phyloP scores from a whole-genome alignment of 176 grass and related monocot species.

The Aechmea fasciata region DNA sequence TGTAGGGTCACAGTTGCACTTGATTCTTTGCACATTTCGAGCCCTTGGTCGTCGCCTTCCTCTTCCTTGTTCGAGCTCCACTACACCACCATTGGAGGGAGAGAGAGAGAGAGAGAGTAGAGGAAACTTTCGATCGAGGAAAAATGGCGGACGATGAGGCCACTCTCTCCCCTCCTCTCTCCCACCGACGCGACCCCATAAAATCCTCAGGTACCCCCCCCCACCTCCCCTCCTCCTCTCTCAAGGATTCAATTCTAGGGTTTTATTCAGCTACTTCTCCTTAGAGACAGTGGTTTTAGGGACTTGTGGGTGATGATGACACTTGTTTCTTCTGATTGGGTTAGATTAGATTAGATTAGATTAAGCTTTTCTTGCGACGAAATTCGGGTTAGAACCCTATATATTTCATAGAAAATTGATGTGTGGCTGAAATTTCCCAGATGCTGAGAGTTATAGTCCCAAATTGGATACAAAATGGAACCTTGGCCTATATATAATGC shows the following conservation, averaged over 20 bases:
- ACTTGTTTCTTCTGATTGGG: too few relatives aligned
- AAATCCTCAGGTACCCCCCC: slow-evolving; percentile 44
- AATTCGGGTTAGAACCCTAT: too few relatives aligned
- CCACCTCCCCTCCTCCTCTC: not conserved
- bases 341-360: not conserved
- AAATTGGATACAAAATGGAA: too few relatives aligned
- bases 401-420: too few relatives aligned
- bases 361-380: slow-evolving; percentile 2
- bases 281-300: too few relatives aligned
- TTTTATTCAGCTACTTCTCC: not conserved
- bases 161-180: slow-evolving; percentile 13
- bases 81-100: not conserved
- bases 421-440: too few relatives aligned
- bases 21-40: too few relatives aligned
- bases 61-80: not conserved
- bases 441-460: too few relatives aligned
- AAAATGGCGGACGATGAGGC: slow-evolving; percentile 47
- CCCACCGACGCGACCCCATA: slow-evolving; percentile 35
- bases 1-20: too few relatives aligned
- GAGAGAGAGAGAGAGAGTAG: not conserved
- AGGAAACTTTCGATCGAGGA: slow-evolving; percentile 17
- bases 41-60: not conserved
- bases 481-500: too few relatives aligned
- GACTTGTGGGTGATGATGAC: too few relatives aligned
- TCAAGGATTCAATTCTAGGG: not conserved